These are phyloP conservation scores for Rhypophila decipiens DNA, from an alignment of 495 filamentous ascomycete species.

Conservation along the genomic window DNA sequence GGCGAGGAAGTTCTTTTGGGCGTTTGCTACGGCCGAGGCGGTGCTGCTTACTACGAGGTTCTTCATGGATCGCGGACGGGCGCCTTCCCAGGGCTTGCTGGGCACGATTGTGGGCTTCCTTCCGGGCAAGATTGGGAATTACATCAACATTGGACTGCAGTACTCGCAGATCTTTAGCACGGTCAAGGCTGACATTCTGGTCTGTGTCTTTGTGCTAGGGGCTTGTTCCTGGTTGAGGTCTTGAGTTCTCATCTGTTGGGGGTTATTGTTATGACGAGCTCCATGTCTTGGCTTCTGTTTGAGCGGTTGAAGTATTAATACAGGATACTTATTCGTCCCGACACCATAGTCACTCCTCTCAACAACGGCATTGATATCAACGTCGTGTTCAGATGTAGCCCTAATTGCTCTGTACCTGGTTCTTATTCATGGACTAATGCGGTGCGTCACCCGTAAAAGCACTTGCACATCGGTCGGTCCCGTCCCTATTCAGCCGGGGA, in stretches of 20 bases:
- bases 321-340: no score
- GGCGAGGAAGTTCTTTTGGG: conserved; percentile 54
- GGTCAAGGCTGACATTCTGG: conserved; percentile 57
- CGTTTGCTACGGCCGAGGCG: conserved; percentile 74
- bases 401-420: no score
- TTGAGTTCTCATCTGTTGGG: conserved; percentile 1
- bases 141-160: conserved; percentile 52
- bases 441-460: no score
- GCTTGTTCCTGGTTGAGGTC: conserved; percentile 57
- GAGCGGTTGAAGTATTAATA: no score
- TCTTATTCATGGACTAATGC: no score
- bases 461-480: no score
- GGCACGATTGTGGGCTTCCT: conserved; percentile 55
- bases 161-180: conserved; percentile 65
- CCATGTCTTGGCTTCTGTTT: no score
- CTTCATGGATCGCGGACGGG: conserved; percentile 49
- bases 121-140: conserved; percentile 50
- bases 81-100: conserved; percentile 46
- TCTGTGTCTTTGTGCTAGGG: conserved; percentile 73
- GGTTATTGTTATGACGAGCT: background rate
- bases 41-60: conserved; percentile 61
- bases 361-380: no score
- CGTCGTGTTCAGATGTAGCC: no score
- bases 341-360: no score
- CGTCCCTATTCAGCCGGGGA: no score